Base-by-base conservation (phyloP, 2,329 filamentous ascomycete genomes). In the Talaromyces sp. region DNA sequence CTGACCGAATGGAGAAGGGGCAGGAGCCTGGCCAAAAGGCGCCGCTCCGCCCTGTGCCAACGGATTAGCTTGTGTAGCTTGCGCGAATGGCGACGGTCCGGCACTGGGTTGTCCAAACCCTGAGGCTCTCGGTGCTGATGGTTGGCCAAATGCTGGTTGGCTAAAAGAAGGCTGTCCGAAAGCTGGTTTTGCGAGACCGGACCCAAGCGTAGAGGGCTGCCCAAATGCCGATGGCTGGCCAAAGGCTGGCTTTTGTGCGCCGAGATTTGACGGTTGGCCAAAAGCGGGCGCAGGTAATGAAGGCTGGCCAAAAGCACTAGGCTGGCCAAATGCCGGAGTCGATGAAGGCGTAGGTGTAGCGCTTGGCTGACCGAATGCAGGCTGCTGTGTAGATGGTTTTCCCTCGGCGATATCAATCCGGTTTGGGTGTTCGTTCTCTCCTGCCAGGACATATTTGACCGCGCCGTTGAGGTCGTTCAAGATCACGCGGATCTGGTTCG, bases 361-460 rank as follows among this genome's bases (percentile, higher is more conserved):
- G 33, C 65, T 53, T 51, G 74, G 65, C 59, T 78, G 73, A 9
- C 68, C 69, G 57, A 75, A 73, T n/a, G 60, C 51, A 23, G 64
- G 50, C n/a, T 50, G 44, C 56, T 33, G 56, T 31, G 31, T 65
- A 14, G 55, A 57, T 61, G n/a, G 68, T 67, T 69, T 73, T 10
- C 73, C 72, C 55, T 74, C 72, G 33, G 69, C 69, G 53, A 75
- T 76, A 64, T 93, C 89, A 58, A 83, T 78, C 47, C 91, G 84
- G 70, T 95, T 96, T 1, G 91, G 91, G 68, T 92, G 90, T 47
- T 86, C 84, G 59, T 90, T 86, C 59, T 84, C 85, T 27, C 83
- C 85, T 5, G 86, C 82, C 9, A 88, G 70, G 14, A 95, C 78
- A 70, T 88, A 95, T 60, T 87, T 83, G 52, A 90, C 81, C 1